Conservation (phyloP, 2,329 filamentous ascomycete species). For the Proliferodiscus dingleyae region DNA sequence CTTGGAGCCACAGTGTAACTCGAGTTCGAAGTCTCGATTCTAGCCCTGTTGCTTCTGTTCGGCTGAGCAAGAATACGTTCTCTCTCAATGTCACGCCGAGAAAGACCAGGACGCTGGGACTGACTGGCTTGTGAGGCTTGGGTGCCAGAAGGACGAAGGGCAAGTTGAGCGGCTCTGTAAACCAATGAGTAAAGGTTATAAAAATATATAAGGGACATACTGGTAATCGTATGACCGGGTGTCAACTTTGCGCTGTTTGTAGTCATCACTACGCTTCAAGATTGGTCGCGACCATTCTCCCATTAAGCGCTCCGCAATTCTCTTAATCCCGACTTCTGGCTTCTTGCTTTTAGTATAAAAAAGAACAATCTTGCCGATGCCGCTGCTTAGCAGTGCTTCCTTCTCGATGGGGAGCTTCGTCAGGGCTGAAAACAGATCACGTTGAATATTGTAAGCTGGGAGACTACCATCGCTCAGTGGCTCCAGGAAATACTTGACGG, state of each 20-base stretch:
- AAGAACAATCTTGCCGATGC: slow-evolving; percentile 91
- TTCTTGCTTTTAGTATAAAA: slow-evolving; percentile 97
- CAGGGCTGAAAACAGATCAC: slow-evolving; percentile 81
- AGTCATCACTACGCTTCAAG: slow-evolving; percentile 88
- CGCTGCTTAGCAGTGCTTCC: slow-evolving; percentile 81
- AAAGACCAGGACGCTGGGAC: slow-evolving; percentile 24
- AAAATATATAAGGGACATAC: slow-evolving; percentile 38
- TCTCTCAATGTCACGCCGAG: slow-evolving; percentile 41
- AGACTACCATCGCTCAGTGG: slow-evolving; percentile 90
- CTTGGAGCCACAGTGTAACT: slow-evolving; percentile 36
- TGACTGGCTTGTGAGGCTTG: slow-evolving; percentile 26
- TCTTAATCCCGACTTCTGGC: slow-evolving; percentile 82
- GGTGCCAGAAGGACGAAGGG: slow-evolving; percentile 29
- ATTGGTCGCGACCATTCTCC: slow-evolving; percentile 96
- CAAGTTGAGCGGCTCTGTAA: slow-evolving; percentile 31
- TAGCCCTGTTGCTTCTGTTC: slow-evolving; percentile 50
- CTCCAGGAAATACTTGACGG: slow-evolving; percentile 95
- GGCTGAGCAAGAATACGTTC: slow-evolving; percentile 55
- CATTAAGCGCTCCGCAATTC: slow-evolving; percentile 85
- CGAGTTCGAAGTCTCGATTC: slow-evolving; percentile 33
- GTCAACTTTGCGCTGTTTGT: slow-evolving; percentile 73
- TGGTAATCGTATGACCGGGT: slow-evolving; percentile 60
- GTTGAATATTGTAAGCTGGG: slow-evolving; percentile 95
- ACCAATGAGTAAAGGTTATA: slow-evolving; percentile 8
- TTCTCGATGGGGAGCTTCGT: slow-evolving; percentile 82